phyloP scores from a whole-genome alignment of 345 rosid species.

The Eucalyptus dawsonii region DNA sequence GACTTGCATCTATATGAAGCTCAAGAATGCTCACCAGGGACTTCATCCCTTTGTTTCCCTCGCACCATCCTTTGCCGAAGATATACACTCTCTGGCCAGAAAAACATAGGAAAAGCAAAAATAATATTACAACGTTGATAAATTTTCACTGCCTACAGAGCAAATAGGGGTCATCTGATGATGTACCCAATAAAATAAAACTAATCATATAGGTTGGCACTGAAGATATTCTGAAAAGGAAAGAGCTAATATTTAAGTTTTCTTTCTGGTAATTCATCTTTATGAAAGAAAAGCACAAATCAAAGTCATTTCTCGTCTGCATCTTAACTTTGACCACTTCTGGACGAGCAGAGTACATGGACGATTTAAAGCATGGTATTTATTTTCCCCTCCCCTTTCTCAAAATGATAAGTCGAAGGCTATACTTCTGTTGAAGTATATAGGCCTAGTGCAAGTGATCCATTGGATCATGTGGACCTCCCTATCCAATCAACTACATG shows the following conservation, averaged over 20 bases:
- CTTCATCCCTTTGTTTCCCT: slow-evolving; percentile 97
- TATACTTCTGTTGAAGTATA: not conserved
- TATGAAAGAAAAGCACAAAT: not conserved
- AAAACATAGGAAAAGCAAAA: not conserved
- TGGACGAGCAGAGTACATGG: not conserved
- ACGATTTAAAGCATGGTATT: not conserved
- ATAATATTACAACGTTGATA: not conserved
- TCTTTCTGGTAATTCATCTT: not conserved
- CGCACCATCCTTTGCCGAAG: slow-evolving; percentile 83
- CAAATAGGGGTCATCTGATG: not conserved
- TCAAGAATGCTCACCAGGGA: slow-evolving; percentile 49
- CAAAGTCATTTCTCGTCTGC: not conserved
- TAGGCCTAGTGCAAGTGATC: not conserved
- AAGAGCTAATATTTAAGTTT: not conserved
- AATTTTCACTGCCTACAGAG: not conserved
- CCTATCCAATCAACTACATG: not conserved
- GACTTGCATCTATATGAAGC: not conserved
- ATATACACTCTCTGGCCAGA: slow-evolving; percentile 62
- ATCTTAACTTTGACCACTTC: not conserved
- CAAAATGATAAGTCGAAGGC: not conserved
- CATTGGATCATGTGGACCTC: not conserved
- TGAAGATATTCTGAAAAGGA: not conserved
- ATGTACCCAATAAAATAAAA: not conserved
- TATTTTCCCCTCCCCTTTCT: not conserved
- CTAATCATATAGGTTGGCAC: not conserved